Conservation (phyloP, 2,329 filamentous ascomycete species). For the Trichoderma sp. region DNA sequence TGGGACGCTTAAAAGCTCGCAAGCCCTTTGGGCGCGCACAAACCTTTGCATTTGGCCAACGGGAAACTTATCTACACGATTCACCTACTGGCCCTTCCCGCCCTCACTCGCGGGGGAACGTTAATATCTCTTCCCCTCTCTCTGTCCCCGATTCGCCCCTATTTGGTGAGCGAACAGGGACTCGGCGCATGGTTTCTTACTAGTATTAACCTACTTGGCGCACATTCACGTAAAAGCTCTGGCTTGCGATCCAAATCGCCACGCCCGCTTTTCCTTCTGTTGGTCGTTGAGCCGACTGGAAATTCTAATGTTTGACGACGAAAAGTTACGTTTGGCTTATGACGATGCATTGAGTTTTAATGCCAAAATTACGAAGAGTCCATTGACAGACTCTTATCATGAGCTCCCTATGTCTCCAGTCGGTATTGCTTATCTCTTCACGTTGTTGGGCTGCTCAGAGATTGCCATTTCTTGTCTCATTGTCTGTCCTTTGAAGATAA, state of each 20-base stretch:
- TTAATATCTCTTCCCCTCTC: conserved; percentile 42
- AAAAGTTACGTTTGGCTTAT: conserved; percentile 21
- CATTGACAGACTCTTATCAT: background rate
- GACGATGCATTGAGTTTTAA: conserved; percentile 9
- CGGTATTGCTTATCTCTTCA: conserved; percentile 17
- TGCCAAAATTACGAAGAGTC: background rate
- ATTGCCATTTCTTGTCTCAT: background rate
- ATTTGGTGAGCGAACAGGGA: conserved; percentile 51
- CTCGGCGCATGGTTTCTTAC: conserved; percentile 68
- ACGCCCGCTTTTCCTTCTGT: background rate
- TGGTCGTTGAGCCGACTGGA: background rate
- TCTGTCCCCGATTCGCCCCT: conserved; percentile 51
- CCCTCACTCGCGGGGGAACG: conserved; percentile 42
- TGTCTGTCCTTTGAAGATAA: background rate
- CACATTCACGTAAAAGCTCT: background rate
- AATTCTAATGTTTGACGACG: background rate
- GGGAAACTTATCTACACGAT: conserved; percentile 58
- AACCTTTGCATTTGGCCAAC: conserved; percentile 92
- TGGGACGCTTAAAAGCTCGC: conserved; percentile 89
- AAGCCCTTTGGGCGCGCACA: conserved; percentile 84
- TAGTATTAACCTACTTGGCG: conserved; percentile 55
- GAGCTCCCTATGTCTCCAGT: conserved; percentile 15
- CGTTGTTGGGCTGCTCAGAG: background rate
- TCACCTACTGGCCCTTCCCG: conserved; percentile 62
- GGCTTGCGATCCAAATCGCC: background rate